These are phyloP conservation scores for Xenoacremonium recifei DNA, from an alignment of 2,329 filamentous ascomycete genomes.

Conservation along the genomic window DNA sequence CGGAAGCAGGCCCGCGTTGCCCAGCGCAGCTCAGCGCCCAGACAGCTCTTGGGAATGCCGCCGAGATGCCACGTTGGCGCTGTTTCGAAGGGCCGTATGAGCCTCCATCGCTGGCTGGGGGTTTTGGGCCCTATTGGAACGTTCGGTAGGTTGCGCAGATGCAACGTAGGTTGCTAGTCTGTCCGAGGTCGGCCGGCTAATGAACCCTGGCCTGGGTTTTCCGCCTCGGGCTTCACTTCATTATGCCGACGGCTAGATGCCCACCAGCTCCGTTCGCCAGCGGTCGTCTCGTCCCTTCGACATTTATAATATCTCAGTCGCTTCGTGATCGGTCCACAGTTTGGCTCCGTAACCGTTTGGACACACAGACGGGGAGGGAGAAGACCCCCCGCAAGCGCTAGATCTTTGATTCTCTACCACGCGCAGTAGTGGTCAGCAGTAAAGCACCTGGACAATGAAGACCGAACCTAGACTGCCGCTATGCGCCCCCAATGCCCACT, in stretches of 20 bases:
- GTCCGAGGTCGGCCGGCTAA: conserved; percentile 21
- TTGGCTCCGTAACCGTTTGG: conserved; percentile 16
- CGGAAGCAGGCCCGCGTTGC: conserved; percentile 7
- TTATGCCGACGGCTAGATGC: background rate
- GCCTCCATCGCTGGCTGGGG: conserved; percentile 8
- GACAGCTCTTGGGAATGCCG: too few relatives aligned
- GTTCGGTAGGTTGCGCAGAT: too few relatives aligned
- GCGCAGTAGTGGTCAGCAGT: too few relatives aligned
- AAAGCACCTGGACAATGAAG: too few relatives aligned
- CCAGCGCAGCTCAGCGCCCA: too few relatives aligned
- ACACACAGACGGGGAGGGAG: conserved; percentile 10
- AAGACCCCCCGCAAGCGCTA: conserved; percentile 21
- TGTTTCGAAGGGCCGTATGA: background rate
- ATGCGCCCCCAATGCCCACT: background rate
- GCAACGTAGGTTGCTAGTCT: conserved; percentile 13
- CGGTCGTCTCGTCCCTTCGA: conserved; percentile 19
- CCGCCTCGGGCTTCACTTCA: conserved; percentile 5
- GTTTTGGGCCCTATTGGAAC: conserved; percentile 21
- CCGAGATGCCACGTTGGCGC: conserved; percentile 5
- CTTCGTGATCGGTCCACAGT: conserved; percentile 19
- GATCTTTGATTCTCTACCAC: too few relatives aligned
- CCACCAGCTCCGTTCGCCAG: conserved; percentile 14
- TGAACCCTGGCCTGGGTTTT: too few relatives aligned
- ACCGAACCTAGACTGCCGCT: background rate
- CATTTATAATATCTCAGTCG: conserved; percentile 30